Percentiles rank a stretch among this genome's conserved stretches.
These are phyloP conservation scores for Botryobasidium botryosum DNA, from an alignment of 768 basidiomycete species.

Conservation along the genomic window DNA sequence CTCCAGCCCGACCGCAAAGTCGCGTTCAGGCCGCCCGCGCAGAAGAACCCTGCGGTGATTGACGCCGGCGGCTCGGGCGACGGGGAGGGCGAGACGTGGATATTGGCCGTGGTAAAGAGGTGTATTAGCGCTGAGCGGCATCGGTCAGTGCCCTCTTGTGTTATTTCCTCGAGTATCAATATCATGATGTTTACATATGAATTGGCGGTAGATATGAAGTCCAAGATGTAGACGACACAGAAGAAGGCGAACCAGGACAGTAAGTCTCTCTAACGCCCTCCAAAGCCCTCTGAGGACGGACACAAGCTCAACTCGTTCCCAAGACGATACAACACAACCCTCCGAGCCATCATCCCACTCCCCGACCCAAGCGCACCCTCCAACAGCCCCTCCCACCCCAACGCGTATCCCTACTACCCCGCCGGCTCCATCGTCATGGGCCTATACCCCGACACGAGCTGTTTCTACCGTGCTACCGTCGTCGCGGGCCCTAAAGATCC, in stretches of 20 bases:
- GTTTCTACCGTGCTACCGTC: slow-evolving; percentile 79
- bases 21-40: slow-evolving; percentile 50
- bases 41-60: slow-evolving; percentile 10
- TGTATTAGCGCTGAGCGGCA: slow-evolving; percentile 59
- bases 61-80: slow-evolving; percentile 35
- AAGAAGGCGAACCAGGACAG: slow-evolving; percentile 56
- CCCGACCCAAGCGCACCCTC: slow-evolving; percentile 49
- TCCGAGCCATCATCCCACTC: slow-evolving; percentile 58
- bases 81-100: slow-evolving; percentile 42
- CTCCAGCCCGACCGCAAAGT: slow-evolving; percentile 62
- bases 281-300: no score
- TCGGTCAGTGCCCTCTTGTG: no score
- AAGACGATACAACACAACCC: slow-evolving; percentile 52
- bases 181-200: no score
- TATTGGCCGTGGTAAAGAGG: slow-evolving; percentile 56
- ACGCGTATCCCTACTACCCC: slow-evolving; percentile 53
- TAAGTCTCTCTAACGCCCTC: slow-evolving; percentile 15
- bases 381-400: slow-evolving; percentile 45
- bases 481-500: slow-evolving; percentile 40
- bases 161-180: no score
- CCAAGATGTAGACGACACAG: slow-evolving; percentile 69
- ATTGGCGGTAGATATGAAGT: slow-evolving; percentile 77
- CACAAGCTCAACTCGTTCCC: no score
- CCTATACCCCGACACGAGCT: slow-evolving; percentile 81
- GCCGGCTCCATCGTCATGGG: slow-evolving; percentile 65